These are phyloP conservation scores for Capronia americana DNA, from an alignment of 2,329 filamentous ascomycete species.

Conservation along the genomic window DNA sequence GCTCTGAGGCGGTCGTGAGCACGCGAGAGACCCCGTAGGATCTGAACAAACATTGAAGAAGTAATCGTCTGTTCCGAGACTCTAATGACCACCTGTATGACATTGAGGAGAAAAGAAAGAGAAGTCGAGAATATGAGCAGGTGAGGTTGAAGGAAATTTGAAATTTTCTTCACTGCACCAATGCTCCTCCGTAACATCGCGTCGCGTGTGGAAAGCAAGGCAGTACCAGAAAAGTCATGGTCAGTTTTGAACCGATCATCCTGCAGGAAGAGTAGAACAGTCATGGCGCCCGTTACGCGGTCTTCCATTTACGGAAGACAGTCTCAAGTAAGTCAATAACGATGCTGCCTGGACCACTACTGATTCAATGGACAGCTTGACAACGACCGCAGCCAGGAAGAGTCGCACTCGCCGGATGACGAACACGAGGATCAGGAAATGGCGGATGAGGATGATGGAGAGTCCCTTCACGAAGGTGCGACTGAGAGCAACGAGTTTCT, in stretches of 20 bases:
- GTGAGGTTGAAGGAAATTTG: conserved; percentile 2
- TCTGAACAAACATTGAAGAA: conserved; percentile 88
- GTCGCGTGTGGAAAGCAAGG: conserved; percentile 15
- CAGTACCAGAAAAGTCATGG: conserved; percentile 1
- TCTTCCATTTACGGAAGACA: conserved; percentile 41
- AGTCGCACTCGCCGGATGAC: conserved; percentile 25
- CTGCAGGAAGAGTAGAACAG: not conserved
- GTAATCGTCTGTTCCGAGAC: conserved; percentile 85
- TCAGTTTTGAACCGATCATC: not conserved
- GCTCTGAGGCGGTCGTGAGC: conserved; percentile 98
- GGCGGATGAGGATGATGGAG: conserved; percentile 43
- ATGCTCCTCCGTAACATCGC: conserved; percentile 12
- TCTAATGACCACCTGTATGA: conserved; percentile 93
- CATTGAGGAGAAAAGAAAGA: conserved; percentile 53
- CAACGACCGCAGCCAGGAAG: conserved; percentile 1
- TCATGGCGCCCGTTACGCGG: conserved; percentile 51
- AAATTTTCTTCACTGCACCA: conserved; percentile 6
- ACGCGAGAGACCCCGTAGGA: conserved; percentile 80
- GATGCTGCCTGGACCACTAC: not conserved
- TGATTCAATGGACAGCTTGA: conserved; percentile 16
- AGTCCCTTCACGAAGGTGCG: conserved; percentile 40
- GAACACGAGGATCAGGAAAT: conserved; percentile 40
- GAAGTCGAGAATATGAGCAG: conserved; percentile 1
- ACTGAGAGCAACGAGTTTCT: conserved; percentile 5
- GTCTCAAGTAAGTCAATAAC: conserved; percentile 24